Conservation (phyloP, 2,329 filamentous ascomycete genomes). For the Neonectria hederae region DNA sequence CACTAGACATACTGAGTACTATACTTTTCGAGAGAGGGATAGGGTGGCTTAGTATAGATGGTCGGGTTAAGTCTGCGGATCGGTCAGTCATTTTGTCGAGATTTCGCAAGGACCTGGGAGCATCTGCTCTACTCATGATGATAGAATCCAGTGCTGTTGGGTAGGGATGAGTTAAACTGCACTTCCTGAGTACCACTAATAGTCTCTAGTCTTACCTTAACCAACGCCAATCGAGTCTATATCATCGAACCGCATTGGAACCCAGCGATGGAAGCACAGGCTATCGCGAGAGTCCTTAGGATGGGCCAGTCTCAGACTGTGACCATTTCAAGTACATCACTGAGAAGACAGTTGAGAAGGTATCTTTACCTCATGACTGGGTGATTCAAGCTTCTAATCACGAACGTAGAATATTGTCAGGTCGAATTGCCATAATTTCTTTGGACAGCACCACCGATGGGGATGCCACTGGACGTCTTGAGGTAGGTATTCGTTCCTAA, state of each 20-base stretch:
- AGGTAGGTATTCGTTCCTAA: not conserved
- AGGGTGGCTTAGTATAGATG: not conserved
- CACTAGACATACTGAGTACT: not conserved
- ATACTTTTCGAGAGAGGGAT: not conserved
- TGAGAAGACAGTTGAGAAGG: not conserved
- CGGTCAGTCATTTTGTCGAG: not conserved
- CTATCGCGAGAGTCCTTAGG: not conserved
- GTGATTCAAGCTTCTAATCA: not conserved
- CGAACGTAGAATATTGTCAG: not conserved
- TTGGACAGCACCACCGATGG: not conserved
- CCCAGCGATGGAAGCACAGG: not conserved
- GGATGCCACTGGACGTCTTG: not conserved
- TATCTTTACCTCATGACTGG: not conserved
- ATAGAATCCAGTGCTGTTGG: conserved; percentile 3
- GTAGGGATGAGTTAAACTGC: not conserved
- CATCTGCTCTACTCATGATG: not conserved
- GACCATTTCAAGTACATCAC: not conserved
- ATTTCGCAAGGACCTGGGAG: not conserved
- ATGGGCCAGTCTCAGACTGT: not conserved
- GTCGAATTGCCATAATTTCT: not conserved
- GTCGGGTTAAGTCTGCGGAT: not conserved
- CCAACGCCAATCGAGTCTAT: not conserved
- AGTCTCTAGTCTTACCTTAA: not conserved
- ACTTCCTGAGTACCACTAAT: not conserved
- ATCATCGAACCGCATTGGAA: not conserved